These are phyloP conservation scores for Neonectria sp. DNA, from an alignment of 2,329 filamentous ascomycete species.

Conservation along the genomic window DNA sequence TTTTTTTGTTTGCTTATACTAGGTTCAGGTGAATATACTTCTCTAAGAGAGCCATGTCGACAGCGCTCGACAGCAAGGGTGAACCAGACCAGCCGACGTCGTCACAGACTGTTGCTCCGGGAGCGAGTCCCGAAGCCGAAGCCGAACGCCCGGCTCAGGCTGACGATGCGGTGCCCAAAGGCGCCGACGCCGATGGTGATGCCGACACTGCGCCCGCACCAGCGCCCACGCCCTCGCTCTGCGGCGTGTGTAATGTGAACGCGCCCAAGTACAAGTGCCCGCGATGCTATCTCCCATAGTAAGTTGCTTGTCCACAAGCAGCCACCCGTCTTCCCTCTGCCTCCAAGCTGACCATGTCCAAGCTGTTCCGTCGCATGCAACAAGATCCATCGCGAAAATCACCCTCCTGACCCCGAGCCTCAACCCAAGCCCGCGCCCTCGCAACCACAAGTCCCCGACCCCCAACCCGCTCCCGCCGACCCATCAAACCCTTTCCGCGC, in stretches of 20 bases:
- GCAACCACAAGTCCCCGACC: slow-evolving; percentile 20
- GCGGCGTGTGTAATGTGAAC: slow-evolving; percentile 67
- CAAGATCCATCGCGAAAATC: slow-evolving; percentile 65
- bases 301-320: slow-evolving; percentile 47
- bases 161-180: slow-evolving; percentile 5
- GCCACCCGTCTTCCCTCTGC: background rate
- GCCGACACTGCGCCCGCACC: slow-evolving; percentile 16
- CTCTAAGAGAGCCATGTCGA: slow-evolving; percentile 32
- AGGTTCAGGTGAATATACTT: background rate
- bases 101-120: slow-evolving; percentile 15
- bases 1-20: background rate
- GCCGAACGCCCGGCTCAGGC: slow-evolving; percentile 11
- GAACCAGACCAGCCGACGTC: slow-evolving; percentile 15
- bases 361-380: slow-evolving; percentile 74
- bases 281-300: slow-evolving; percentile 73
- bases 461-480: slow-evolving; percentile 32
- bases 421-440: slow-evolving; percentile 39
- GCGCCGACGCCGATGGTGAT: slow-evolving; percentile 8
- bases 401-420: slow-evolving; percentile 59
- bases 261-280: slow-evolving; percentile 75
- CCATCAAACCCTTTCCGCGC: slow-evolving; percentile 64
- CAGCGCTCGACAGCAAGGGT: slow-evolving; percentile 19
- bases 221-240: slow-evolving; percentile 50
- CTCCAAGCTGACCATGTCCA: slow-evolving; percentile 18
- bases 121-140: background rate